A percentile compares a stretch with the other conserved stretches of the same genome.
Conservation (phyloP, 1,284 basidiomycete genomes). For the Tilletia setariae region DNA sequence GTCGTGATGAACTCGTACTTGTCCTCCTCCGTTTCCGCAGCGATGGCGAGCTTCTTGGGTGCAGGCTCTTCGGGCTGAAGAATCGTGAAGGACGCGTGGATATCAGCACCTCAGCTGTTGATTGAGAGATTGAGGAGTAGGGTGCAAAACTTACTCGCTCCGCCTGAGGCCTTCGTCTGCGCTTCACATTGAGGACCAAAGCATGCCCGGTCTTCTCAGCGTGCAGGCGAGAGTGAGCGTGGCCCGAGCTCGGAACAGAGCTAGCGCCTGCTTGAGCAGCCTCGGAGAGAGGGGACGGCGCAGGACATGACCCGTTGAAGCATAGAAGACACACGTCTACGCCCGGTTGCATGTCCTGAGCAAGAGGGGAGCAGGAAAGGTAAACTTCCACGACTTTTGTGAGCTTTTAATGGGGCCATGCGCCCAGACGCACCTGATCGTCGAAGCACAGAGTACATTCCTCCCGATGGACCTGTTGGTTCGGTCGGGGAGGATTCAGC, state of each 20-base stretch:
- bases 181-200: constrained; percentile 77
- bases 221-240: constrained; percentile 42
- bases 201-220: constrained; percentile 64
- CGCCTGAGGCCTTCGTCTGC: constrained; percentile 71
- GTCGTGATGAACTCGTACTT: constrained; percentile 71
- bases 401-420: neutral
- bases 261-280: constrained; percentile 24
- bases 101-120: neutral
- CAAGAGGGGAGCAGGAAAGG: neutral
- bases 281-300: neutral
- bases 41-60: constrained; percentile 82
- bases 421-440: constrained; percentile 65
- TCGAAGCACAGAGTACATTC: constrained; percentile 97
- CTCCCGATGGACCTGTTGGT: constrained; percentile 66
- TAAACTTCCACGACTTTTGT: neutral
- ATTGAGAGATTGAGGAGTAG: neutral
- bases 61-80: constrained; percentile 55
- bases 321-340: constrained; percentile 86
- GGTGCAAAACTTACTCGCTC: constrained; percentile 48
- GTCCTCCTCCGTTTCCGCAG: constrained; percentile 79
- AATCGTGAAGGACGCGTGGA: too few species aligned
- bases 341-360: constrained; percentile 69
- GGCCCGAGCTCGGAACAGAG: constrained; percentile 23
- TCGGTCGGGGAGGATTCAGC: constrained; percentile 36
- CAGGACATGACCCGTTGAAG: constrained; percentile 72